These are phyloP conservation scores for Trametes versicolor DNA, from an alignment of 1,284 basidiomycete genomes.

Conservation along the genomic window DNA sequence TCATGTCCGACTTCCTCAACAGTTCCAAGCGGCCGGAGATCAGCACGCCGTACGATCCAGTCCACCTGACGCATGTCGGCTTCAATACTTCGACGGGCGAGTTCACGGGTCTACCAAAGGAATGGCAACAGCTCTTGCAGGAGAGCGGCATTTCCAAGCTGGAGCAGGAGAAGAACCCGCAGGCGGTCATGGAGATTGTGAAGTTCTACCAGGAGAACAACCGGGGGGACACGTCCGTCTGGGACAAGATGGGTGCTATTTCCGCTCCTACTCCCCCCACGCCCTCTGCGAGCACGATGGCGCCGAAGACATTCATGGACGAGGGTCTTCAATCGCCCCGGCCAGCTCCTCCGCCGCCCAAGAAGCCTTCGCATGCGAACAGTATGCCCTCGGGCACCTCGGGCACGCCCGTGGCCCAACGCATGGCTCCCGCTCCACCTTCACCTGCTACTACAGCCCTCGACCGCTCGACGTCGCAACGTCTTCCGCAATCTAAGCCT, in stretches of 20 bases:
- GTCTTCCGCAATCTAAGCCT: slow-evolving; percentile 62
- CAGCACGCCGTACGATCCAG: slow-evolving; percentile 98
- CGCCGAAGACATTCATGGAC: slow-evolving; percentile 46
- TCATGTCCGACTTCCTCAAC: slow-evolving; percentile 76
- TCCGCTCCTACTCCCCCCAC: slow-evolving; percentile 40
- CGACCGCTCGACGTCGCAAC: slow-evolving; percentile 82
- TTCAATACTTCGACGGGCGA: slow-evolving; percentile 99
- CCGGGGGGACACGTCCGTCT: slow-evolving; percentile 70
- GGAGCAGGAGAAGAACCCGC: slow-evolving; percentile 98
- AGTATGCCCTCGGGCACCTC: slow-evolving; percentile 45
- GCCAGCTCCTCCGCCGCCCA: slow-evolving; percentile 61
- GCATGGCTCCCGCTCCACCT: slow-evolving; percentile 75
- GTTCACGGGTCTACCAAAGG: slow-evolving; percentile 97
- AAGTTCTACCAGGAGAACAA: slow-evolving; percentile 96
- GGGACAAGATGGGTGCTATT: slow-evolving; percentile 81
- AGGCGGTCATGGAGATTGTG: slow-evolving; percentile 99
- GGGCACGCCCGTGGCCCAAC: slow-evolving; percentile 61
- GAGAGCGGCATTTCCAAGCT: slow-evolving; percentile 95
- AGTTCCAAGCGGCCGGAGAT: slow-evolving; percentile 87
- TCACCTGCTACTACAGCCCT: slow-evolving; percentile 65
- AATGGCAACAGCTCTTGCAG: slow-evolving; percentile 98
- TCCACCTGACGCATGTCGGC: slow-evolving; percentile 98
- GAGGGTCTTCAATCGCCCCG: slow-evolving; percentile 62
- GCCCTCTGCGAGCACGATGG: slow-evolving; percentile 24
- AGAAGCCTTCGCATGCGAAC: slow-evolving; percentile 55